phyloP scores from a whole-genome alignment of 345 rosid species.

The Conringia planisiliqua region DNA sequence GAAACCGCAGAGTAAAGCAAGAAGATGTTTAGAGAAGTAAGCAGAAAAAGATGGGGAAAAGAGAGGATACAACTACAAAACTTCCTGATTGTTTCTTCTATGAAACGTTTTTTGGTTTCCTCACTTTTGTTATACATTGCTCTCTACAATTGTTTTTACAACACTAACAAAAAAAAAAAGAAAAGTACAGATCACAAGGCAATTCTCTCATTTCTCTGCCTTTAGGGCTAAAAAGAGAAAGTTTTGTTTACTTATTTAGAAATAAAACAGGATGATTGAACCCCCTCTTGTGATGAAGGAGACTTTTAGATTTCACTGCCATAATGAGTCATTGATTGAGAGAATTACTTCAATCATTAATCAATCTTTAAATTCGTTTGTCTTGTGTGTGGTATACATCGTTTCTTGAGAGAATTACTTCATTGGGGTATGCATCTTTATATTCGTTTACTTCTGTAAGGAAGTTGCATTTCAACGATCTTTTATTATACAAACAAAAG shows the following conservation, averaged over 20 bases:
- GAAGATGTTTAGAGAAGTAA: slow-evolving; percentile 2
- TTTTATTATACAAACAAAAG: not conserved
- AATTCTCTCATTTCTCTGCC: slow-evolving; percentile 23
- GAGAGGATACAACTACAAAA: not conserved
- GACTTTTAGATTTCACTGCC: not conserved
- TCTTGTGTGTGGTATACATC: not conserved
- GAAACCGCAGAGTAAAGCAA: not conserved
- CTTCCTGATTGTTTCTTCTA: slow-evolving; percentile 11
- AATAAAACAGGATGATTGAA: not conserved
- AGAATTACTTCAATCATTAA: not conserved
- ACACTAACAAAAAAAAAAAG: not conserved
- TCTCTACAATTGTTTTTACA: not conserved
- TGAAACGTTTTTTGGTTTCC: slow-evolving; percentile 19
- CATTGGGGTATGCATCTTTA: not conserved
- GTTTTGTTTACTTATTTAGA: slow-evolving; percentile 11
- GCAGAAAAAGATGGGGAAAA: not conserved
- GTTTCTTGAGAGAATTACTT: no score
- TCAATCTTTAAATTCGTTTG: not conserved
- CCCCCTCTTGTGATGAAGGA: not conserved
- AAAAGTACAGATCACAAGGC: not conserved
- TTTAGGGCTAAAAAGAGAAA: slow-evolving; percentile 21
- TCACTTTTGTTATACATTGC: slow-evolving; percentile 13
- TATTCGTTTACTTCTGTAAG: not conserved
- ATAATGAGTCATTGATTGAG: not conserved
- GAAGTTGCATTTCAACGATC: not conserved